Base-by-base conservation (phyloP, 129 eudicot species). In the Heracleum sosnowskyi region DNA sequence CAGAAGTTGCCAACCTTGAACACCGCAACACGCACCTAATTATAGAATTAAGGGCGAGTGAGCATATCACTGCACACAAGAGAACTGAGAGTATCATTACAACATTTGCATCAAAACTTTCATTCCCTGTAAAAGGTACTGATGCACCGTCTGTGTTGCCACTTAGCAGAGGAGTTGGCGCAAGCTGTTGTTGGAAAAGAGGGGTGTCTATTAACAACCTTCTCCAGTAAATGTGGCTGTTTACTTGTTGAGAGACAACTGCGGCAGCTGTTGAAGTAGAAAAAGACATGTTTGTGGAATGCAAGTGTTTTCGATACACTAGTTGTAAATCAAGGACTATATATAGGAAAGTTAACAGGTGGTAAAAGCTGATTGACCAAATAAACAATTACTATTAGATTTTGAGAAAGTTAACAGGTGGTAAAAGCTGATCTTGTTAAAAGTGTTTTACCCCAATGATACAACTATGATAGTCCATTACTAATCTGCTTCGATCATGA, bases 11-110 rank as follows among this genome's bases (percentile, higher is more conserved):
- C 1, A 80, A 29, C 49, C 70, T 80, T 3, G 94, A 81, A 75
- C 97, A 93, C 76, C 91, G 80, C 18, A 90, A 35, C 18, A 85
- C 98, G 70, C 98, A 93, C 74, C 86, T 79, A 36, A 90, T 83
- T 79, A 93, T 89, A 41, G 94, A 93, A 64, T 93, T 93, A 51
- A 93, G 78, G 1, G 89, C 98, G 26, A 93, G 81, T 15, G 98
- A 93, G 66, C 98, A 93, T 46, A 93, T 86, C 73, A 93, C 47
- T 69, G 94, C 98, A 74, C 94, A 93, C 46, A 93, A 68, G 45
- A 93, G 94, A 33, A 93, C 89, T 11, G 94, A 87, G 0, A 90
- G 80, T 12, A 93, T 92, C 98, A 90, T 87, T 5, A 90, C 94
- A 28, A 93, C 93, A 77, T 93, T 90, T 15, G 90, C 88, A 70